These are phyloP conservation scores for Prunus persica DNA, from an alignment of 306 rosid genomes.

Conservation along the genomic window DNA sequence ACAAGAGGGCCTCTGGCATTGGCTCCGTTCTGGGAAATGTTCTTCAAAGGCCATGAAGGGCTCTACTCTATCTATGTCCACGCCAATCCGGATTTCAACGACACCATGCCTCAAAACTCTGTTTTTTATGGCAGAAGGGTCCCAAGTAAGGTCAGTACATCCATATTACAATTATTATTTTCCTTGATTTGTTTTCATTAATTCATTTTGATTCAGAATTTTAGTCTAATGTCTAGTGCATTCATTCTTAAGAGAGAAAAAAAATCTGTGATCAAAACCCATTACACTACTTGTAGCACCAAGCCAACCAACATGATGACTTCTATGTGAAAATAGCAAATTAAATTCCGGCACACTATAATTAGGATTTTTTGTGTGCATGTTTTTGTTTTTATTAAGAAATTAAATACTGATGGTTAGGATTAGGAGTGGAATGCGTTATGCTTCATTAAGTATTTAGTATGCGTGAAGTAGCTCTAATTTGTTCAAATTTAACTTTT, in stretches of 20 bases:
- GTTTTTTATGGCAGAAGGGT: slow-evolving; percentile 57
- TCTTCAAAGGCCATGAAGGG: slow-evolving; percentile 62
- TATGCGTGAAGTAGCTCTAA: not conserved
- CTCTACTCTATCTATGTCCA: slow-evolving; percentile 74
- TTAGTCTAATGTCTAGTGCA: too few species aligned
- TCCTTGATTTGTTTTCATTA: not conserved
- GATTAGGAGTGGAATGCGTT: not conserved
- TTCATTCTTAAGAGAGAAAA: too few species aligned
- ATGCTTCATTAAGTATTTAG: not conserved
- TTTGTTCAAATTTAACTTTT: not conserved
- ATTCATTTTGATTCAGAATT: not conserved
- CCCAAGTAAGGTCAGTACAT: slow-evolving; percentile 73
- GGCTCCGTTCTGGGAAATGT: slow-evolving; percentile 80
- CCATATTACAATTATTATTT: not conserved
- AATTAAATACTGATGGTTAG: not conserved
- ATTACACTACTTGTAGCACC: too few species aligned
- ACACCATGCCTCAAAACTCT: slow-evolving; percentile 37
- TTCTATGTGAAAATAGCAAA: not conserved
- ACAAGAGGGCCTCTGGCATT: slow-evolving; percentile 52
- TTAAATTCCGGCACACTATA: not conserved
- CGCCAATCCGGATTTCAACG: slow-evolving; percentile 46
- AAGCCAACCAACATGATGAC: not conserved
- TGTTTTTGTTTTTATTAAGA: not conserved
- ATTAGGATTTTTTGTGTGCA: not conserved
- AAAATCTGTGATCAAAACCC: not conserved